Base-by-base conservation (phyloP, 108 stramenopile species). In the Chaetoceros tenuissimus region DNA sequence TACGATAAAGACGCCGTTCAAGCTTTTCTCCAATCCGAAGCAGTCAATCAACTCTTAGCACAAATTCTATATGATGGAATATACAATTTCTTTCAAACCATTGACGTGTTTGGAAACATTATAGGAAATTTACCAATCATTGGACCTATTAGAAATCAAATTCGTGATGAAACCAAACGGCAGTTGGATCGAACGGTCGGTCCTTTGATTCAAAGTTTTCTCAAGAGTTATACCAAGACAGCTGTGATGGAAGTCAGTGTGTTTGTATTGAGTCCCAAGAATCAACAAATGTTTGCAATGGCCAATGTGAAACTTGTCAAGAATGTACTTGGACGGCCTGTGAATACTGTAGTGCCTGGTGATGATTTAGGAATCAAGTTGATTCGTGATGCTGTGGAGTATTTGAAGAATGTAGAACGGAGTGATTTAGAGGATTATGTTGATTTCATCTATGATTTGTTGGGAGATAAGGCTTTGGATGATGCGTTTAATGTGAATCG, bases 111-210 rank as follows among this genome's bases (percentile, higher is more conserved):
- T 57, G 82, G 82, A 18, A 79, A 79, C 51, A 74, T 77, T 21
- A 73, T 84, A 17, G 53, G 51, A 26, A 67, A 63, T 27, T 53
- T 84, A 28, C 82, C 82, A 1, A 71, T 84, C 8, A 46, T 84
- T 53, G 82, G 82, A 31, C 79, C 82, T 10, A 71, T 84, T 26
- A 66, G 82, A n/a, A 78, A 80, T 59, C 79, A 84, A 65, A 70
- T 84, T 27, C 62, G 69, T 13, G 65, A 69, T 48, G 79, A 84
- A 60, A 72, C 74, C 3, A 82, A 84, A 48, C 48, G 61, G 10
- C 64, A 72, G 28, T 60, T 84, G 57, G 82, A 84, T 56, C 59
- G 71, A 5, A 75, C 82, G 10, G 50, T 84, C 21, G 78, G 82
- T 10, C 82, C 82, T 18, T 31, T 80, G 17, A 48, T 84, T 3